Conservation (phyloP, 805 yeast genomes). For the Tetrapisispora phaffii region DNA sequence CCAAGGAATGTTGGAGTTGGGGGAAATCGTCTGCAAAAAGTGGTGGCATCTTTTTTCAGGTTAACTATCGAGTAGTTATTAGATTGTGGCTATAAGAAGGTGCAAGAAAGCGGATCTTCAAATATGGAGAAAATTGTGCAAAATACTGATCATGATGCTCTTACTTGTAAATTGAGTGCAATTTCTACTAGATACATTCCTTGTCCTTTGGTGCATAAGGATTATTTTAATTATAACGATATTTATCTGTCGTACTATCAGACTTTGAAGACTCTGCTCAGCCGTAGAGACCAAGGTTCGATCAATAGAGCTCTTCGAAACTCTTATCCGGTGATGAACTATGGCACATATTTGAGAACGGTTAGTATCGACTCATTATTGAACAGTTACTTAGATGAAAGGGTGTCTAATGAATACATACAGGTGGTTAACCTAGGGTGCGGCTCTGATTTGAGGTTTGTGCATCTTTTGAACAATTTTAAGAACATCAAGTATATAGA, state of each 20-base stretch:
- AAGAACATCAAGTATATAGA: conserved; percentile 35
- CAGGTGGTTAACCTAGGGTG: conserved; percentile 62
- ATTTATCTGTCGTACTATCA: conserved; percentile 18
- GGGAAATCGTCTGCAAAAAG: no score
- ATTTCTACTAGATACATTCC: conserved; percentile 38
- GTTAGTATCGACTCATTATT: conserved; percentile 40
- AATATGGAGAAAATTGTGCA: conserved; percentile 22
- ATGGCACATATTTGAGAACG: conserved; percentile 62
- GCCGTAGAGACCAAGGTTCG: conserved; percentile 15
- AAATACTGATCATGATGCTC: conserved; percentile 58
- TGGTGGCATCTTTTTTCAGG: no score
- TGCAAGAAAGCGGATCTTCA: no score
- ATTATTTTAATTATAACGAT: conserved; percentile 6
- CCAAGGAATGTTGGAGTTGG: no score
- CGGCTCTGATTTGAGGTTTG: conserved; percentile 52
- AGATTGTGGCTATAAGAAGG: no score
- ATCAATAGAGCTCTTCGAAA: conserved; percentile 12
- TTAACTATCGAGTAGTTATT: no score
- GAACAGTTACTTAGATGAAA: conserved; percentile 30
- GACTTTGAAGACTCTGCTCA: conserved; percentile 9
- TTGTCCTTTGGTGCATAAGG: conserved; percentile 21
- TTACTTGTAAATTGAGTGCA: conserved; percentile 55
- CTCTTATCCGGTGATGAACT: conserved; percentile 57
- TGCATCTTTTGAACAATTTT: conserved; percentile 29
- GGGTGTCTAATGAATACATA: conserved; percentile 11